Conservation (phyloP, 768 basidiomycete species). For the Porphyrellus cyaneotinctus region DNA sequence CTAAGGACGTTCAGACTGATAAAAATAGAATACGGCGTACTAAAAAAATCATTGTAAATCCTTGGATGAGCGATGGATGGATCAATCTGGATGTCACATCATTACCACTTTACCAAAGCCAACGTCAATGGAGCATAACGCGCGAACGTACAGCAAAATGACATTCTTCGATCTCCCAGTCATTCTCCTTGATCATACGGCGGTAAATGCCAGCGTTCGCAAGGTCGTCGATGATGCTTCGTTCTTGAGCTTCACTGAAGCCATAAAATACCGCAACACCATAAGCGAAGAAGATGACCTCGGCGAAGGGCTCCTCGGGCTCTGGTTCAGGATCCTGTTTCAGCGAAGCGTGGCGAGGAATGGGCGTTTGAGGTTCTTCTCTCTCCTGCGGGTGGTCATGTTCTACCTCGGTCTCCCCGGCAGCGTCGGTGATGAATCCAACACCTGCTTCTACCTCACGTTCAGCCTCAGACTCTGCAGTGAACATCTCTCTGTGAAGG, state of each 20-base stretch:
- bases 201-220: conserved; percentile 66
- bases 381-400: neutral
- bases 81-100: conserved; percentile 56
- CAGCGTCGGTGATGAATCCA: conserved; percentile 11
- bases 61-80: conserved; percentile 78
- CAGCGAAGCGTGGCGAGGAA: neutral
- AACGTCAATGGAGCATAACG: neutral
- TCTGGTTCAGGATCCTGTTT: conserved; percentile 10
- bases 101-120: neutral
- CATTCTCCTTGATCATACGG: conserved; percentile 54
- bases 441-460: conserved; percentile 11
- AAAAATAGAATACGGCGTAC: conserved; percentile 42
- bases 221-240: conserved; percentile 79
- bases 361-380: conserved; percentile 7
- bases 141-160: conserved; percentile 64
- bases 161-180: conserved; percentile 93
- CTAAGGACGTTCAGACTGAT: neutral
- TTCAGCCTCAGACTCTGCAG: conserved; percentile 9
- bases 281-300: conserved; percentile 79
- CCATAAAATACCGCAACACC: conserved; percentile 95
- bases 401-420: conserved; percentile 13
- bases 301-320: conserved; percentile 51
- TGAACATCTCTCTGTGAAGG: neutral
- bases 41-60: conserved; percentile 96
- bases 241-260: conserved; percentile 73